Base-by-base conservation (phyloP, 2,329 filamentous ascomycete genomes). In the Saccharata proteae region DNA sequence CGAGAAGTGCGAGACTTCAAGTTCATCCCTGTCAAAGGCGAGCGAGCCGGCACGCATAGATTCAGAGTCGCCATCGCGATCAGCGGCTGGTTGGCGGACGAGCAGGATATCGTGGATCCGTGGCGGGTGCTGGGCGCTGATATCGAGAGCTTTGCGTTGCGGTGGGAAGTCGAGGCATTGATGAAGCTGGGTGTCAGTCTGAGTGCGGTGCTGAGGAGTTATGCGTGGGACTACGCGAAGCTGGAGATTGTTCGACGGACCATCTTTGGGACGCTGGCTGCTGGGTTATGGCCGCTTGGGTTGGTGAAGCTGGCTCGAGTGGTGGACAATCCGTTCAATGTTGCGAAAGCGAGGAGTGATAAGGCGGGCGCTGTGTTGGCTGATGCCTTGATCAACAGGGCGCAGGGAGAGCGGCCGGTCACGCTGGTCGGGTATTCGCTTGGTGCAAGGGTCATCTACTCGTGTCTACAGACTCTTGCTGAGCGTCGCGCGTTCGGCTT, bases 1-100 rank as follows among this genome's bases (percentile, higher is more conserved):
- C 76, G 75, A 43, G 84, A 93, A 41, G 77, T 96, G 11, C 75
- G 83, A 44, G 86, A 96, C 48, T 93, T 94, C 54, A 83, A 74
- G 1, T 82, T 96, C 45, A 57, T 93, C 8, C 81, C 84, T 0
- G 63, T 93, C 11, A 65, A 34, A 51, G 74, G 62, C 37, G 55
- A 61, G 17, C 57, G 64, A 30, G 32, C 23, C 16, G 27, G 26
- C 16, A 14, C 28, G n/a, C 32, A 35, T 27, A 21, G 32, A 4
- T 49, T 96, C 31, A 74, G 86, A 17, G 70, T 94, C n/a, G 80
- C 79, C 1, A 77, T 96, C 40, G 80, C 77, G 14, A 70, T 93
- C 32, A 79, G 74, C 29, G 90, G 90, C 8, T 93, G 85, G 78
- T 57, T 90, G 7, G 77, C 69, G 1, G 67, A 77, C 20, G 71